Evolutionary conservation across 805 yeast species (phyloP).

Genomic region (Torulaspora gathmanii): DNA sequence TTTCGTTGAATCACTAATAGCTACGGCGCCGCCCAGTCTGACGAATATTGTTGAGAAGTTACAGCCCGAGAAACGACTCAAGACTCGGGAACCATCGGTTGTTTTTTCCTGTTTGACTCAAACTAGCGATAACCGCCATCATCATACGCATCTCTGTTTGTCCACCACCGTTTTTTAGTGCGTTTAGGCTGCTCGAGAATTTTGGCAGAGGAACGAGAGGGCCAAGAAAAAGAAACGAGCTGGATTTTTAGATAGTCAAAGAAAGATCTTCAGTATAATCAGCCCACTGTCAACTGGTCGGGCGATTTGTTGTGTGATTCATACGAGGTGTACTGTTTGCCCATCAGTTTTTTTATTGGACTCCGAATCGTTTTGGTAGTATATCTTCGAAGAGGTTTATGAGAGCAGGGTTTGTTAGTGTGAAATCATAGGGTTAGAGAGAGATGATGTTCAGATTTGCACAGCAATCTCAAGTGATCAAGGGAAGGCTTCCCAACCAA

Average conservation of each 20-base stretch:
- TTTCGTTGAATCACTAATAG: neutral
- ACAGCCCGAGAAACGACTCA: neutral
- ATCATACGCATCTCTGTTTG: neutral
- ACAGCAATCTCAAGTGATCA: slow-evolving; percentile 34
- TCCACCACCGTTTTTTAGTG: too few species aligned
- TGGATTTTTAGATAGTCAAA: neutral
- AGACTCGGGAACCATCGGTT: neutral
- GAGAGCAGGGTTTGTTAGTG: neutral
- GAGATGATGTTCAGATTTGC: slow-evolving; percentile 33
- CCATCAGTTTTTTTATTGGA: neutral
- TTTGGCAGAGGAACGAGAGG: neutral
- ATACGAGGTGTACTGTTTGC: neutral
- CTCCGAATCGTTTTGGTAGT: slow-evolving; percentile 2
- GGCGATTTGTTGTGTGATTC: slow-evolving; percentile 3
- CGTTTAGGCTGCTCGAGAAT: neutral
- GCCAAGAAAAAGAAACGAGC: slow-evolving; percentile 1
- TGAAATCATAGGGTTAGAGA: neutral
- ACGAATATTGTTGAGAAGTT: neutral
- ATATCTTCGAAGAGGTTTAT: neutral
- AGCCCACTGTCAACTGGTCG: slow-evolving; percentile 5
- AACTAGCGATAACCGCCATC: too few species aligned
- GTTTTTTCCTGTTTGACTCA: neutral
- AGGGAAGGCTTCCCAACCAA: slow-evolving; percentile 39
- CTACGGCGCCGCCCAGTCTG: neutral
- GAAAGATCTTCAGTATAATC: slow-evolving; percentile 2